Evolutionary conservation across 1,284 basidiomycete genomes (phyloP).

Genomic region (Sanghuangporus sanghuang): DNA sequence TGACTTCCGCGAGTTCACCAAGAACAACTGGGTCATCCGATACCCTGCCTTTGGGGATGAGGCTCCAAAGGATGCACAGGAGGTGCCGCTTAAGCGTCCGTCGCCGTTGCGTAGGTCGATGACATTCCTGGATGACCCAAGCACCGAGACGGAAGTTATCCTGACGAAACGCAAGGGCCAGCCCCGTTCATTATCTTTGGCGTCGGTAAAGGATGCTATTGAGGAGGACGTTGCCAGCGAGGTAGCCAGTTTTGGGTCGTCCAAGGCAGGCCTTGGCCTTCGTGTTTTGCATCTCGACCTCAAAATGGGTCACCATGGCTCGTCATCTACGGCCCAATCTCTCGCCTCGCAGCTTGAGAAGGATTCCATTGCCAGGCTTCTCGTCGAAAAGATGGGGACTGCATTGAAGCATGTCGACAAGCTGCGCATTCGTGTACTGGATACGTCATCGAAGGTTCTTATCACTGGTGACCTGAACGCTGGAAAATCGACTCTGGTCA

Average conservation of each 20-base stretch:
- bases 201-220: constrained; percentile 24
- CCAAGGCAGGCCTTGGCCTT: constrained; percentile 53
- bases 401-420: constrained; percentile 81
- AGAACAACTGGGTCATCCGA: constrained; percentile 79
- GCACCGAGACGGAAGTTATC: constrained; percentile 61
- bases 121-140: constrained; percentile 79
- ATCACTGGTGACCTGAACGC: constrained; percentile 99
- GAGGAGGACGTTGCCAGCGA: constrained; percentile 28
- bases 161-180: constrained; percentile 46
- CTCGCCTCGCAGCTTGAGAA: constrained; percentile 92
- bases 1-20: constrained; percentile 79
- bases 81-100: constrained; percentile 29
- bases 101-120: constrained; percentile 58
- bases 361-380: constrained; percentile 85
- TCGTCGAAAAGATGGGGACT: constrained; percentile 82
- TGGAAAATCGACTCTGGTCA: constrained; percentile 98
- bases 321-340: constrained; percentile 65
- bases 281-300: constrained; percentile 89
- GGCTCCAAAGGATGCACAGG: constrained; percentile 25
- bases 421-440: constrained; percentile 82
- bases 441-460: constrained; percentile 93
- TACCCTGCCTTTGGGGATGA: constrained; percentile 68
- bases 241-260: constrained; percentile 27
- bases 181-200: constrained; percentile 39
- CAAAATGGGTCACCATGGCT: constrained; percentile 76